phyloP scores from a whole-genome alignment of 1,139 yeast genomes.

The Nematodospora anomalae region DNA sequence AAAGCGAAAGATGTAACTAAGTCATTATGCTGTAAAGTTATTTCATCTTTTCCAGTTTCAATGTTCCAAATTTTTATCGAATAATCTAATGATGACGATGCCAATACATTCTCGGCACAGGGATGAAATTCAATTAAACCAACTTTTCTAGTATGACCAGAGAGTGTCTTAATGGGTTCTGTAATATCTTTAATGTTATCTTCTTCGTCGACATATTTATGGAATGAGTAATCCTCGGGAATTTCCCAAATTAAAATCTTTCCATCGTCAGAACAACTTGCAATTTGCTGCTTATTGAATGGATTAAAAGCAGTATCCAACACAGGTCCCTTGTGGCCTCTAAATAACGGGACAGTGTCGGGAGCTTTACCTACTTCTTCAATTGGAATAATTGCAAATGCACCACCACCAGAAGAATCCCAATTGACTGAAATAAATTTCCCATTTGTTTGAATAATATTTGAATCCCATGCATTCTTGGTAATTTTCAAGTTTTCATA shows the following conservation, averaged over 20 bases:
- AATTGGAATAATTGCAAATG: slow-evolving; percentile 89
- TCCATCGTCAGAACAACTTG: slow-evolving; percentile 90
- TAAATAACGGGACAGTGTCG: slow-evolving; percentile 85
- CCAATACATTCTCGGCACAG: slow-evolving; percentile 78
- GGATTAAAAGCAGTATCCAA: slow-evolving; percentile 95
- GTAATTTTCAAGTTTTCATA: slow-evolving; percentile 85
- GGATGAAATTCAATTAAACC: slow-evolving; percentile 95
- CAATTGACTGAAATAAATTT: slow-evolving; percentile 84
- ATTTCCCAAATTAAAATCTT: slow-evolving; percentile 84
- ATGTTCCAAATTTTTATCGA: slow-evolving; percentile 90
- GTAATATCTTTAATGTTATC: slow-evolving; percentile 67
- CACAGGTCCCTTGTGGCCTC: slow-evolving; percentile 95
- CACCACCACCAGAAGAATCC: slow-evolving; percentile 97
- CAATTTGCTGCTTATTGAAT: slow-evolving; percentile 72
- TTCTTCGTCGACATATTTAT: slow-evolving; percentile 55
- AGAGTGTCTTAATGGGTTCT: slow-evolving; percentile 63
- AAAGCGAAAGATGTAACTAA: slow-evolving; percentile 88
- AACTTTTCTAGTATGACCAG: slow-evolving; percentile 91
- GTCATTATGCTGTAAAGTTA: slow-evolving; percentile 82
- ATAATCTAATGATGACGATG: slow-evolving; percentile 87
- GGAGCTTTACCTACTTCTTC: slow-evolving; percentile 91
- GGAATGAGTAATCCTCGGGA: slow-evolving; percentile 76
- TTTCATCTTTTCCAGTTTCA: slow-evolving; percentile 66
- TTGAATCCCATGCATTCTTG: slow-evolving; percentile 95
- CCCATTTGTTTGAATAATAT: slow-evolving; percentile 76